phyloP scores from a whole-genome alignment of 2,329 filamentous ascomycete species.

The Colletotrichum orchidophilum region DNA sequence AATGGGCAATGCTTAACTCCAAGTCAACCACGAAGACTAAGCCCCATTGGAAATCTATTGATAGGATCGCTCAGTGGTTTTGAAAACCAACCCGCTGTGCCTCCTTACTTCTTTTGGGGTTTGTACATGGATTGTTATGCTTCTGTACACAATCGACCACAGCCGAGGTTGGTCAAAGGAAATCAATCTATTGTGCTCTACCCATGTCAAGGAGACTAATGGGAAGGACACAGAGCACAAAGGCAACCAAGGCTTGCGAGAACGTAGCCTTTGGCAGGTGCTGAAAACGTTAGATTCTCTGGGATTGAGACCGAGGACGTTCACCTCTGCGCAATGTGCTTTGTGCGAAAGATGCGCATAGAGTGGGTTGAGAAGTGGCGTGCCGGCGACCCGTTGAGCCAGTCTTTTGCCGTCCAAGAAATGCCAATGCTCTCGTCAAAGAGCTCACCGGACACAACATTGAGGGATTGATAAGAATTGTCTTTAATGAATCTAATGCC shows the following conservation, averaged over 20 bases:
- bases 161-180: not conserved
- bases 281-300: not conserved
- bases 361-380: not conserved
- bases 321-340: not conserved
- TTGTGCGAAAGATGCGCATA: not conserved
- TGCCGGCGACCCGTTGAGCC: not conserved
- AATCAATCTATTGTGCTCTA: not conserved
- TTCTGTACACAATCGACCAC: not conserved
- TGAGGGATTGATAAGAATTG: not conserved
- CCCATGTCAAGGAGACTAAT: not conserved
- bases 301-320: no score
- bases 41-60: not conserved
- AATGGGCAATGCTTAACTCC: not conserved
- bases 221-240: slow-evolving; percentile 1
- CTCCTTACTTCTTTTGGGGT: not conserved
- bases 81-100: not conserved
- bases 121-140: not conserved
- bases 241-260: not conserved
- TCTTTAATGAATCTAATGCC: not conserved
- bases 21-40: not conserved
- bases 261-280: not conserved
- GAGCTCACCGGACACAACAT: not conserved
- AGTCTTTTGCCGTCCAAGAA: not conserved
- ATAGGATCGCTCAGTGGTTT: not conserved
- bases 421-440: not conserved